Percentiles rank a stretch among this genome's conserved stretches.
Conservation (phyloP, 495 filamentous ascomycete species). For the Podospora pseudocomata region DNA sequence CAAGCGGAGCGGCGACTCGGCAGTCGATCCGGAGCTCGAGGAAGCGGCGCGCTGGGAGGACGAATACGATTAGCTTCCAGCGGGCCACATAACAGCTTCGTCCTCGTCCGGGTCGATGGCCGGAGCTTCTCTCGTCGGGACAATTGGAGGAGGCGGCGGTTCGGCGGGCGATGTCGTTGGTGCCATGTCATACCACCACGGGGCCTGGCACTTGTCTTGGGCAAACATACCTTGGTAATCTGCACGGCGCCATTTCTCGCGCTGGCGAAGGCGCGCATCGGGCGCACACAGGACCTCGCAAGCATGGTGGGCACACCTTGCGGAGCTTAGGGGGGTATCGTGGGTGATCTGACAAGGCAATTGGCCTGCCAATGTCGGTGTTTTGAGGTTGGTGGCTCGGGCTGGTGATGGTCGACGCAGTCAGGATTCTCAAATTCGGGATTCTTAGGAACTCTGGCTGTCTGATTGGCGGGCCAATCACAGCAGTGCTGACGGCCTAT, state of each 20-base stretch:
- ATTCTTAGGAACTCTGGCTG: slow-evolving; percentile 37
- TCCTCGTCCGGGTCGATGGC: slow-evolving; percentile 6
- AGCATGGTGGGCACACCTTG: slow-evolving; percentile 66
- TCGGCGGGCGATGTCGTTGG: slow-evolving; percentile 14
- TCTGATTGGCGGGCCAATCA: slow-evolving; percentile 32
- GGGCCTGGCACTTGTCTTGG: neutral
- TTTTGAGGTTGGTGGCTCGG: slow-evolving; percentile 29
- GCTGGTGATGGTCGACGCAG: slow-evolving; percentile 30
- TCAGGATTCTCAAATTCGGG: slow-evolving; percentile 40
- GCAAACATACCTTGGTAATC: slow-evolving; percentile 56
- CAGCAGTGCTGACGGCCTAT: slow-evolving; percentile 20
- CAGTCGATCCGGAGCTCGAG: slow-evolving; percentile 54
- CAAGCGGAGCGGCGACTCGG: slow-evolving; percentile 59
- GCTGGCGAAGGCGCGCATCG: slow-evolving; percentile 71
- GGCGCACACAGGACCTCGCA: slow-evolving; percentile 77
- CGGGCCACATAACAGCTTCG: slow-evolving; percentile 10
- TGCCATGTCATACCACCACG: slow-evolving; percentile 21
- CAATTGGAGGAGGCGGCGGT: slow-evolving; percentile 15
- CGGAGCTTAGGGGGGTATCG: slow-evolving; percentile 40
- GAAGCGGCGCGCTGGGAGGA: slow-evolving; percentile 57
- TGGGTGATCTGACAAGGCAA: slow-evolving; percentile 38
- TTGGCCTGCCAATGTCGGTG: slow-evolving; percentile 39
- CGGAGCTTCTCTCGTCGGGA: slow-evolving; percentile 8
- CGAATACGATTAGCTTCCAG: slow-evolving; percentile 20
- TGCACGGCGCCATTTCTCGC: slow-evolving; percentile 59